Evolutionary conservation across 441 rosid species (phyloP), one percentile per base, ranked within the genome.

Genomic region (Arabidopsis lyrata): DNA sequence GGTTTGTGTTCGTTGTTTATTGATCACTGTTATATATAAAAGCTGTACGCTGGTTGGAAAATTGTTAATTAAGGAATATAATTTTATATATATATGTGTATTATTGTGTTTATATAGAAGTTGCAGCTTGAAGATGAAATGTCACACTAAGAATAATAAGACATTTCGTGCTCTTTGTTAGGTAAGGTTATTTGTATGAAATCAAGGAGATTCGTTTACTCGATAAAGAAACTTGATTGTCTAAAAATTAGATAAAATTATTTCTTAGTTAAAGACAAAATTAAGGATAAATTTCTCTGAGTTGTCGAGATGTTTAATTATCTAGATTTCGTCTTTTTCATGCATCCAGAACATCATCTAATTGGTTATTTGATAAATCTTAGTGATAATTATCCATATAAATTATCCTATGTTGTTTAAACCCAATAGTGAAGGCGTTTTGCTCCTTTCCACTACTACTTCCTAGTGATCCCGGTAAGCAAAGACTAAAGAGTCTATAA

Each of bases 81-180:
- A 27, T 27, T 53, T 62, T 3, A 0, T 31, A 13, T 31, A 13
- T 39, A 36, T 27, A 12, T 61, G 39, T 13, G n/a, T 41, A 41
- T 3, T 16, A 12, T 38, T 29, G 39, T 32, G 39, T 31, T 35
- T 50, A 31, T 15, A 62, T 39, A 18, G 44, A 72, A 27, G 13
- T 31, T 29, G 10, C 42, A 56, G 8, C 39, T 8, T 61, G 2
- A 14, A 20, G 47, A 20, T 9, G 7, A 54, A 54, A 41, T 67
- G 4, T 20, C 91, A 5, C 91, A 5, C 75, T 76, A 44, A 5
- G 18, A 6, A 44, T 44, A 42, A 15, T 6, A 13, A 47, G 45
- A 22, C 5, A 5, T 47, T 48, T 70, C 9, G 5, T 47, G 47
- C 56, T 57, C 8, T 68, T 44, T 68, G 9, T 42, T 42, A 39